Evolutionary conservation across 495 filamentous ascomycete species (phyloP), one percentile per base, ranked within the genome.

Genomic region (Hypoxylon lienhwacheense): DNA sequence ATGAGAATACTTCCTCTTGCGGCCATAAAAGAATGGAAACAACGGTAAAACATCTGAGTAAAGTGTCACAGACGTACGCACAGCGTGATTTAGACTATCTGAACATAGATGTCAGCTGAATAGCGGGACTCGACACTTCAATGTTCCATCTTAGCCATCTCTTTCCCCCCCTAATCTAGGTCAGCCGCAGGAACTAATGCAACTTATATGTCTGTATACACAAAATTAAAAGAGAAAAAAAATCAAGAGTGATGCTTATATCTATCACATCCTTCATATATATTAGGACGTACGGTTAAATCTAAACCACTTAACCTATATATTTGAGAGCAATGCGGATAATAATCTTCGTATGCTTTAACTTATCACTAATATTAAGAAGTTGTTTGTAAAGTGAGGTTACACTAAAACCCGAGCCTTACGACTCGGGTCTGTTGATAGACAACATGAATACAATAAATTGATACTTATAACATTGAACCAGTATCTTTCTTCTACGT

Each of bases 181-280:
- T 53, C 52, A 53, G 52, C 58, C 52, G 58, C 52, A 61, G 52
- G 34, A 28, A 36, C 47, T 55, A 55, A 55, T 52, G 47, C 52
- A 43, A 29, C 22, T 7, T 53, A 29, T 28, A 32, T 43, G 33
- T 59, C 36, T 59, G 5, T 20, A 48, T 53, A 43, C 36, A 53
- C 49, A 49, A 53, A 24, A n/a, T n/a, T n/a, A n/a, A n/a, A n/a
- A n/a, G n/a, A n/a, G n/a, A n/a, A n/a, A n/a, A n/a, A n/a, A n/a
- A n/a, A n/a, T n/a, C n/a, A n/a, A n/a, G n/a, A n/a, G n/a, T n/a
- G n/a, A n/a, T n/a, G n/a, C n/a, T n/a, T n/a, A n/a, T n/a, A n/a
- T n/a, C n/a, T n/a, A n/a, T n/a, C n/a, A 55, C 40, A 24, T 29
- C n/a, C 10, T 24, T 44, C 15, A 20, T 45, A 5, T 28, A 51